These are phyloP conservation scores for Draba incana DNA, from an alignment of 345 rosid species.

Conservation along the genomic window DNA sequence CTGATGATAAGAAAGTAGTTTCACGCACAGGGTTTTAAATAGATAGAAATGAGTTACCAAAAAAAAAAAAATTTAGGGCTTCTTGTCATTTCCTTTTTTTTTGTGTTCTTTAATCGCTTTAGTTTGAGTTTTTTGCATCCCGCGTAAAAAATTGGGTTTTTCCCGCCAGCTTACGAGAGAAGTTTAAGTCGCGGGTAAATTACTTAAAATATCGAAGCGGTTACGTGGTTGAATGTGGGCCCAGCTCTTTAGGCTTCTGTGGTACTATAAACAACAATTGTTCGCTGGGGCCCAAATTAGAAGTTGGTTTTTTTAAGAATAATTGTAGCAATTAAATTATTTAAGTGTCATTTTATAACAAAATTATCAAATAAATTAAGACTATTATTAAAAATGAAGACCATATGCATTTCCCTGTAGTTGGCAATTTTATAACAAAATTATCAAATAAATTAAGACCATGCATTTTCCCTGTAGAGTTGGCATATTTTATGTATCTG, in stretches of 20 bases:
- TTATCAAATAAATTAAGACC: too few relatives aligned
- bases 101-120: neutral
- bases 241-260: neutral
- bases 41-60: neutral
- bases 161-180: constrained; percentile 42
- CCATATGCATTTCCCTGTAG: too few relatives aligned
- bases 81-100: neutral
- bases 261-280: too few relatives aligned
- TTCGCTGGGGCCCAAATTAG: neutral
- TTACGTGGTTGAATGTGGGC: constrained; percentile 6
- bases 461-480: too few relatives aligned
- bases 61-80: neutral
- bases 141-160: constrained; percentile 19
- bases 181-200: constrained; percentile 9
- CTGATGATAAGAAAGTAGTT: neutral
- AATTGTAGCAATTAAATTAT: too few relatives aligned
- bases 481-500: too few relatives aligned
- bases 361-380: too few relatives aligned
- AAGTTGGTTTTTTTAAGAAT: too few relatives aligned
- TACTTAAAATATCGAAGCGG: neutral
- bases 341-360: too few relatives aligned
- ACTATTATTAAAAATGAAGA: too few relatives aligned
- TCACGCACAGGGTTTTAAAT: neutral
- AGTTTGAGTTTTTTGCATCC: neutral
- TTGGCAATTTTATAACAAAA: too few relatives aligned